Percentiles rank a stretch among this genome's conserved stretches.
phyloP scores from a whole-genome alignment of 1,139 yeast species.

The Lodderomyces orthopsilosis region DNA sequence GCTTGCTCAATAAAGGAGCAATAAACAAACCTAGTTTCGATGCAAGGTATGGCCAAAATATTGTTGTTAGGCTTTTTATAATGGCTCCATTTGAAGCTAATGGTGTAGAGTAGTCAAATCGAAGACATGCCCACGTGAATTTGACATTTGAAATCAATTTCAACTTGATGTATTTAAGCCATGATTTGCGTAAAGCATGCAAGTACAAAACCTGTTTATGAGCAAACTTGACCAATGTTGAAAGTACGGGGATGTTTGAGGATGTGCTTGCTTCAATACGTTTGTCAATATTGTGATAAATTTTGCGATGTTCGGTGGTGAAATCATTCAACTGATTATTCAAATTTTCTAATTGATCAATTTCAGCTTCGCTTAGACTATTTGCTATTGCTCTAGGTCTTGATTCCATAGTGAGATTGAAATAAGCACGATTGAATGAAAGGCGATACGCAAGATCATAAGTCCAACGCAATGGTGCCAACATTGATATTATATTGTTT shows the following conservation, averaged over 20 bases:
- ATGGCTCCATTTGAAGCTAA: slow-evolving; percentile 25
- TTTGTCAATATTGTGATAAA: slow-evolving; percentile 2
- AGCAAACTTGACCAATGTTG: slow-evolving; percentile 12
- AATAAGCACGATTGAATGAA: slow-evolving; percentile 46
- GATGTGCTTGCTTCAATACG: slow-evolving; percentile 1
- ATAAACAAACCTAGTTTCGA: slow-evolving; percentile 33
- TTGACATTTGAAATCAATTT: slow-evolving; percentile 17
- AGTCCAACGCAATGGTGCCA: slow-evolving; percentile 36
- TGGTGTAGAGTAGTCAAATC: slow-evolving; percentile 34
- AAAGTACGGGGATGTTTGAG: slow-evolving; percentile 4
- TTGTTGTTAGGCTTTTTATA: slow-evolving; percentile 30
- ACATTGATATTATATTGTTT: slow-evolving; percentile 31
- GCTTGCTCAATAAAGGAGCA: slow-evolving; percentile 14
- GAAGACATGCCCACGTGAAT: slow-evolving; percentile 32
- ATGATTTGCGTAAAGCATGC: slow-evolving; percentile 11
- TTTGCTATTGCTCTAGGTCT: slow-evolving; percentile 41
- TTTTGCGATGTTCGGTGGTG: neutral
- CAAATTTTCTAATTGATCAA: slow-evolving; percentile 27
- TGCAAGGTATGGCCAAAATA: slow-evolving; percentile 41
- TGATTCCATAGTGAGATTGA: slow-evolving; percentile 28
- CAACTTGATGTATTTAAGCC: slow-evolving; percentile 14
- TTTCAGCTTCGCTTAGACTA: slow-evolving; percentile 23
- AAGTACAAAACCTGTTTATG: slow-evolving; percentile 12
- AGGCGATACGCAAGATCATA: slow-evolving; percentile 40
- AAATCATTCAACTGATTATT: slow-evolving; percentile 12